A percentile compares a stretch with the other conserved stretches of the same genome.
phyloP scores from a whole-genome alignment of 139 green algal genomes.

The Raphidocelis subcapitata region DNA sequence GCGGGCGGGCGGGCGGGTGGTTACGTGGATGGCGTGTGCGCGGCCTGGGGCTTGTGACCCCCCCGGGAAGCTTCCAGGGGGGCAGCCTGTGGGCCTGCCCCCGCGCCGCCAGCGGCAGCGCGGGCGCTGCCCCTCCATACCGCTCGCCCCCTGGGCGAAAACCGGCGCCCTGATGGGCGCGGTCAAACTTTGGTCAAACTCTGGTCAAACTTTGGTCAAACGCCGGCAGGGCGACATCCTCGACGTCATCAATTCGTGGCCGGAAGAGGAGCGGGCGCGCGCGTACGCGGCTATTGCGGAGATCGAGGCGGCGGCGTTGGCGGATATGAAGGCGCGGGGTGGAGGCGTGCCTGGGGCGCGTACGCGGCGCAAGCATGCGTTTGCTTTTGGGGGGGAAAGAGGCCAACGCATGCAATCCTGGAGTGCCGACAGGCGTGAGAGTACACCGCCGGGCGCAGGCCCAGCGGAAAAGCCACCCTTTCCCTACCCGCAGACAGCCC shows the following conservation, averaged over 20 bases:
- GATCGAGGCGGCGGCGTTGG: constrained; percentile 65
- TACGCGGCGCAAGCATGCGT: neutral
- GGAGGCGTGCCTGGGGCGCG: neutral
- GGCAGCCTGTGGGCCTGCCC: constrained; percentile 21
- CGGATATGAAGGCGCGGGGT: constrained; percentile 56
- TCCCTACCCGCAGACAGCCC: neutral
- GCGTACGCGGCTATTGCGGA: constrained; percentile 45
- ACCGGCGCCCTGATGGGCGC: too few species aligned
- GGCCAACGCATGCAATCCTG: neutral
- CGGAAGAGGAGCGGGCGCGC: constrained; percentile 25
- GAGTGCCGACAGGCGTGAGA: too few species aligned
- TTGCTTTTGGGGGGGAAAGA: neutral
- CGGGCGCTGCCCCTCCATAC: too few species aligned
- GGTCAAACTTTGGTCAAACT: too few species aligned
- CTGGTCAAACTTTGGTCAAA: too few species aligned
- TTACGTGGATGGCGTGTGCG: neutral
- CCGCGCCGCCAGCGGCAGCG: neutral
- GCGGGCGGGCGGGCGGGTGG: neutral
- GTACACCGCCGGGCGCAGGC: neutral
- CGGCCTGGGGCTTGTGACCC: neutral
- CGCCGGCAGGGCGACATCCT: constrained; percentile 45
- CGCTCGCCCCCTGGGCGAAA: too few species aligned
- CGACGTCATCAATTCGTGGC: constrained; percentile 50
- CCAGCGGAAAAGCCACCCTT: neutral
- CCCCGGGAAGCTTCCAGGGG: neutral